These are phyloP conservation scores for Aechmea fasciata DNA, from an alignment of 176 grass and related monocot genomes.

Conservation along the genomic window DNA sequence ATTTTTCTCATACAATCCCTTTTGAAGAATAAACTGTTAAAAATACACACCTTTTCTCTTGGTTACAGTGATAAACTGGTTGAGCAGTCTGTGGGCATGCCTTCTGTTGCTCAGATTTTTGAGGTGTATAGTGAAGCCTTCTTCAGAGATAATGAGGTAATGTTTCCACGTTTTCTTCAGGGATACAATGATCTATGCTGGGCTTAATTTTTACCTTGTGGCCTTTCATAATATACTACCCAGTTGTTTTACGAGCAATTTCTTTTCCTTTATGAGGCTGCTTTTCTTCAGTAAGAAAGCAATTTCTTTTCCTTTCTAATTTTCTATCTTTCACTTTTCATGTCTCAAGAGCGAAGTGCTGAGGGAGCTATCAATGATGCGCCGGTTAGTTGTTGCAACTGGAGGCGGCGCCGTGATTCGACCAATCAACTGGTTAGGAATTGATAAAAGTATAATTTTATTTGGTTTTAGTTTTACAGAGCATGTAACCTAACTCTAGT, in stretches of 20 bases:
- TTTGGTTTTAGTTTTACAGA: background rate
- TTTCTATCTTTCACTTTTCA: conserved; percentile 26
- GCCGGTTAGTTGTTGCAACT: conserved; percentile 78
- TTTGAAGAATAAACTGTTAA: background rate
- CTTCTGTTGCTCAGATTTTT: conserved; percentile 90
- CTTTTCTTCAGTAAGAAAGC: background rate
- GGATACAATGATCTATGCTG: background rate
- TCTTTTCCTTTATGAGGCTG: background rate
- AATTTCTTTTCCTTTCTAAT: background rate
- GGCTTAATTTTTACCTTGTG: background rate
- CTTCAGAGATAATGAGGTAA: conserved; percentile 97
- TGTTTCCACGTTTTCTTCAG: conserved; percentile 9
- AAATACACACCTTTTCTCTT: conserved; percentile 1
- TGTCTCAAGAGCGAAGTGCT: conserved; percentile 70
- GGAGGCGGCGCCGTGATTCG: conserved; percentile 89
- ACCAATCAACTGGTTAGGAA: conserved; percentile 76
- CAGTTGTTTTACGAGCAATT: background rate
- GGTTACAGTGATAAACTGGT: conserved; percentile 77
- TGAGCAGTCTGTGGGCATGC: conserved; percentile 67
- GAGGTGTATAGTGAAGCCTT: conserved; percentile 81
- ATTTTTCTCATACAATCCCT: conserved; percentile 1
- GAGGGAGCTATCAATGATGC: conserved; percentile 82
- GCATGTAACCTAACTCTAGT: background rate
- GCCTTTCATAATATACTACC: too few relatives aligned
- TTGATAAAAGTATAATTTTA: background rate